These are phyloP conservation scores for Protomyces inouyei DNA, from an alignment of 1,139 yeast genomes.

Conservation along the genomic window DNA sequence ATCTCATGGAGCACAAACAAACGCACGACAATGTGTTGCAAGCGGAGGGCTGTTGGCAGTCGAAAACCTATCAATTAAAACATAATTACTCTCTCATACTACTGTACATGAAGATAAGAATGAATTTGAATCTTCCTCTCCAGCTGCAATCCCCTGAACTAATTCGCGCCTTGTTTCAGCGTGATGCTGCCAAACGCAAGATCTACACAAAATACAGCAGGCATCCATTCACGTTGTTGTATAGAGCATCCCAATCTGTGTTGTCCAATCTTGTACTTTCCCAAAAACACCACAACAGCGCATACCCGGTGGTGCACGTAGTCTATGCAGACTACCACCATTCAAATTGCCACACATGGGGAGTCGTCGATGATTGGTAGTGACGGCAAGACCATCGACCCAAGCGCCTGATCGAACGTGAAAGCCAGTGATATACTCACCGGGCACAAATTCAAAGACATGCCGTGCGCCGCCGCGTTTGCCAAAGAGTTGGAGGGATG, in stretches of 20 bases:
- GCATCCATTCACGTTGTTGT: neutral
- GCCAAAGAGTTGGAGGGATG: slow-evolving; percentile 52
- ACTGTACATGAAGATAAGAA: too few relatives aligned
- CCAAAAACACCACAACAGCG: slow-evolving; percentile 16
- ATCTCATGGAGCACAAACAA: too few relatives aligned
- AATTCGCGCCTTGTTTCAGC: too few relatives aligned
- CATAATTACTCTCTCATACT: too few relatives aligned
- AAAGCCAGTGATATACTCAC: slow-evolving; percentile 59
- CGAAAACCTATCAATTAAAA: too few relatives aligned
- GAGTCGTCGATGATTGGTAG: slow-evolving; percentile 44
- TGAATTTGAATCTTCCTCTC: too few relatives aligned
- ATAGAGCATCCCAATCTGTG: slow-evolving; percentile 4
- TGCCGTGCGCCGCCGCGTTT: slow-evolving; percentile 54
- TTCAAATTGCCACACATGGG: slow-evolving; percentile 1
- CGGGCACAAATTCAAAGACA: slow-evolving; percentile 53
- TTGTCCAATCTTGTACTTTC: slow-evolving; percentile 6
- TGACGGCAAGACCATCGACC: slow-evolving; percentile 76
- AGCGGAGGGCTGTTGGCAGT: too few relatives aligned
- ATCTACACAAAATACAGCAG: neutral
- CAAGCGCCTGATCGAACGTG: slow-evolving; percentile 73
- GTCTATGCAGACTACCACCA: neutral
- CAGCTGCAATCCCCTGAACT: too few relatives aligned
- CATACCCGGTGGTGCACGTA: slow-evolving; percentile 8
- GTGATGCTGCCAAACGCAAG: neutral
- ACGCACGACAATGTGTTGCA: too few relatives aligned